These are phyloP conservation scores for Casuarina equisetifolia DNA, from an alignment of 306 rosid species.

Conservation along the genomic window DNA sequence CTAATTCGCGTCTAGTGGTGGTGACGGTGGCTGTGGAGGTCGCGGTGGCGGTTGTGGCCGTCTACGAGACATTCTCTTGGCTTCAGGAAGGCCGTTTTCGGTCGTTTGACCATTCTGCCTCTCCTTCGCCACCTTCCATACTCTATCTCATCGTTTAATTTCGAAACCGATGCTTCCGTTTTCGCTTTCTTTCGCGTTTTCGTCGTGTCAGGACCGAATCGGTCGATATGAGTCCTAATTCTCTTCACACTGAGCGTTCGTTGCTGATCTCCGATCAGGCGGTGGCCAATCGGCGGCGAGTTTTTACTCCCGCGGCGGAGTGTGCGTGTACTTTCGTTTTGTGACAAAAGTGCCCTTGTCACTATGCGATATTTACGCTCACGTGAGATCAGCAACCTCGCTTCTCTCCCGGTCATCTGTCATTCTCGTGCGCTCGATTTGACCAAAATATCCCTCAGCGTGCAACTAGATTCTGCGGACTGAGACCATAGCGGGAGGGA, in stretches of 20 bases:
- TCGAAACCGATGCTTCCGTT: constrained; percentile 16
- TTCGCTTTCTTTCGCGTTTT: constrained; percentile 20
- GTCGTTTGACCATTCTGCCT: constrained; percentile 36
- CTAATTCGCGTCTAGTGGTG: constrained; percentile 4
- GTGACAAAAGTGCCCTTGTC: constrained; percentile 40
- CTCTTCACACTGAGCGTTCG: neutral
- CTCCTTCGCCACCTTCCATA: constrained; percentile 4
- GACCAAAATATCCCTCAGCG: constrained; percentile 41
- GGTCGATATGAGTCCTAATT: constrained; percentile 14
- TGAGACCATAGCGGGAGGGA: neutral
- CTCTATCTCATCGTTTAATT: neutral
- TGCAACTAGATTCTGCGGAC: neutral
- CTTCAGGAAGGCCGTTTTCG: constrained; percentile 22
- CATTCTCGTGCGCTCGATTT: constrained; percentile 25
- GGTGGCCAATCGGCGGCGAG: constrained; percentile 2
- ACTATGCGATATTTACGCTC: constrained; percentile 15
- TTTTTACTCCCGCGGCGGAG: neutral
- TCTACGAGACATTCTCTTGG: constrained; percentile 33
- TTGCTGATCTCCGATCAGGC: neutral
- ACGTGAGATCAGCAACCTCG: constrained; percentile 37
- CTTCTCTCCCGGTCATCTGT: constrained; percentile 35
- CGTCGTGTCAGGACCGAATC: constrained; percentile 23
- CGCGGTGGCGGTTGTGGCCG: constrained; percentile 13
- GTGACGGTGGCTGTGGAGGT: constrained; percentile 11
- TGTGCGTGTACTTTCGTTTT: neutral